Conservation (phyloP, 2,329 filamentous ascomycete genomes). For the Bipolaris sorokiniana region DNA sequence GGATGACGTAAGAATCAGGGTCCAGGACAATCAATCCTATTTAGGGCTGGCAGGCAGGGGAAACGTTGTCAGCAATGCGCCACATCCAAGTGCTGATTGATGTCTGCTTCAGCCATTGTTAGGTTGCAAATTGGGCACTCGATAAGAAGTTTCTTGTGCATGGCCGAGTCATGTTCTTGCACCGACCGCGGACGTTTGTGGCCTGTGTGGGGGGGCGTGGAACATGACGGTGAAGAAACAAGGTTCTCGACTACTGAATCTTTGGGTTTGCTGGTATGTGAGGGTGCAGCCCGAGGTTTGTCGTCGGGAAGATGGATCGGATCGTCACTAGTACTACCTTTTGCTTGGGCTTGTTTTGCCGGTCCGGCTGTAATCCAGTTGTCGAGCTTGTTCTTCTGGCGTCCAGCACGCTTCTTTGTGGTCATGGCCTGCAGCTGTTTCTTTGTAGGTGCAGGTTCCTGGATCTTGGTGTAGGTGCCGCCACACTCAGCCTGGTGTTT, state of each 20-base stretch:
- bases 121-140: conserved; percentile 51
- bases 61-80: conserved; percentile 25
- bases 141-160: conserved; percentile 34
- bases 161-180: conserved; percentile 17
- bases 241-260: conserved; percentile 9
- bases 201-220: conserved; percentile 7
- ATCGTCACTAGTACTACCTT: conserved; percentile 20
- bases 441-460: conserved; percentile 52
- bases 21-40: not conserved
- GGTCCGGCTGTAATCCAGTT: conserved; percentile 44
- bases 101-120: conserved; percentile 37
- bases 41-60: not conserved
- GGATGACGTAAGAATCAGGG: conserved; percentile 21
- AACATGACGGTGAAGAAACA: not conserved
- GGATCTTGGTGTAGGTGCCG: conserved; percentile 51
- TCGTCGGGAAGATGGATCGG: conserved; percentile 17
- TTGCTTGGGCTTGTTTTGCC: conserved; percentile 9
- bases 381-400: conserved; percentile 55
- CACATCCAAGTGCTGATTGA: conserved; percentile 51
- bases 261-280: conserved; percentile 19
- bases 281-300: conserved; percentile 10
- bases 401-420: conserved; percentile 50
- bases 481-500: conserved; percentile 51
- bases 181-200: conserved; percentile 30
- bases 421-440: conserved; percentile 50